Percentiles rank a stretch among this genome's conserved stretches.
phyloP scores from a whole-genome alignment of 192 early-diverging fungal species.

The Chytriomyces confervae region DNA sequence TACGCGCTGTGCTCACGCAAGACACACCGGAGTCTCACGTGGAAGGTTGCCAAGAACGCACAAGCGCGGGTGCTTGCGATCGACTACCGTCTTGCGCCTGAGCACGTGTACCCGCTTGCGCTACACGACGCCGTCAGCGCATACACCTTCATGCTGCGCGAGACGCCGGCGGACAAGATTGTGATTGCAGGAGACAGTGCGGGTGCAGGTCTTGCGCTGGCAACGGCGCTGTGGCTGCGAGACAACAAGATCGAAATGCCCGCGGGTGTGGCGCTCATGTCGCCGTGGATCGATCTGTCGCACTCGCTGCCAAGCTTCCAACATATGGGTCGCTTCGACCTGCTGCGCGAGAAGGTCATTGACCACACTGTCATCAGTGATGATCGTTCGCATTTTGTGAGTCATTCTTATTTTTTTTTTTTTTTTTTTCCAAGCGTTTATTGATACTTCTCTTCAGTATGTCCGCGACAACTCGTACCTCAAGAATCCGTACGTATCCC shows the following conservation, averaged over 20 bases:
- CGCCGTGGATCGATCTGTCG: constrained; percentile 71
- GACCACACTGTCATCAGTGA: constrained; percentile 40
- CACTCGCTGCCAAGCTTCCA: constrained; percentile 56
- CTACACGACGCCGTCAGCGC: constrained; percentile 81
- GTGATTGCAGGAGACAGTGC: constrained; percentile 58
- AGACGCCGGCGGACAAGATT: constrained; percentile 51
- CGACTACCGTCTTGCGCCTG: constrained; percentile 83
- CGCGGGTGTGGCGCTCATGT: constrained; percentile 59
- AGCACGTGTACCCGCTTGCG: constrained; percentile 79
- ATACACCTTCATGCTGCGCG: constrained; percentile 69
- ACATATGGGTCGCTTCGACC: constrained; percentile 44
- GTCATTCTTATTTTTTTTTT: not conserved
- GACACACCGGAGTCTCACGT: constrained; percentile 45
- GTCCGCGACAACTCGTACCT: constrained; percentile 40
- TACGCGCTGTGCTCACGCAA: constrained; percentile 30
- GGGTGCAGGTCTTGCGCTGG: constrained; percentile 58
- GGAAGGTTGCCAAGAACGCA: constrained; percentile 52
- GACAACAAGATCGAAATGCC: constrained; percentile 50
- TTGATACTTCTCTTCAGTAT: constrained; percentile 27
- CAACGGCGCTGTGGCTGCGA: constrained; percentile 47
- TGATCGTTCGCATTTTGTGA: constrained; percentile 36
- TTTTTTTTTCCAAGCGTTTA: not conserved
- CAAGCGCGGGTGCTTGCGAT: constrained; percentile 59
- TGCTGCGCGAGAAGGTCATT: constrained; percentile 41
- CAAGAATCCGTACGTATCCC: constrained; percentile 49